Evolutionary conservation across 2,329 filamentous ascomycete genomes (phyloP).

Genomic region (Graphium sp.): DNA sequence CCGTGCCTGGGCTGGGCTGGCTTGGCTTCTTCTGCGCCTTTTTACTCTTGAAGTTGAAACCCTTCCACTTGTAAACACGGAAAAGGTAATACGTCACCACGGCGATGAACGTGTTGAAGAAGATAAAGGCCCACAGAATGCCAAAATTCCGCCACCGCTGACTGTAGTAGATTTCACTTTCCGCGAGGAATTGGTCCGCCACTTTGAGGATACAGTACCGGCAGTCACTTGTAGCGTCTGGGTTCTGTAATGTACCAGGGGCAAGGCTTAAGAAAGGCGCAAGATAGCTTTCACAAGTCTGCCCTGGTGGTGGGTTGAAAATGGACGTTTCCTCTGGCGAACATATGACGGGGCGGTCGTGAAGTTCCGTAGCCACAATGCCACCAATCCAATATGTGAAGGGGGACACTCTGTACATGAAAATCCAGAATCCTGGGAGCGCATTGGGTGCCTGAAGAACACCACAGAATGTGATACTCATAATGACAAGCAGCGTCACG

Average conservation of each 20-base stretch:
- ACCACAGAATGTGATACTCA: slow-evolving; percentile 45
- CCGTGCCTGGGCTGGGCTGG: too few species aligned
- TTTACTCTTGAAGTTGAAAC: slow-evolving; percentile 3
- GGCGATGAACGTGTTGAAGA: slow-evolving; percentile 44
- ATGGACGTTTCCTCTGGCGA: slow-evolving; percentile 37
- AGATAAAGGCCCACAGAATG: slow-evolving; percentile 49
- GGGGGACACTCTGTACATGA: slow-evolving; percentile 55
- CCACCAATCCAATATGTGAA: slow-evolving; percentile 55
- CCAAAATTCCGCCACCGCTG: slow-evolving; percentile 56
- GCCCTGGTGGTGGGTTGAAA: slow-evolving; percentile 45
- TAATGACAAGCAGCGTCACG: slow-evolving; percentile 39
- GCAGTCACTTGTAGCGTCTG: slow-evolving; percentile 36
- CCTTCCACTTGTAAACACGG: slow-evolving; percentile 26
- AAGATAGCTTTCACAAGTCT: slow-evolving; percentile 50
- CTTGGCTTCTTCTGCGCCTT: slow-evolving; percentile 6
- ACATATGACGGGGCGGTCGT: slow-evolving; percentile 34
- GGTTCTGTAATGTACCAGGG: slow-evolving; percentile 46
- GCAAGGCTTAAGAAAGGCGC: slow-evolving; percentile 29
- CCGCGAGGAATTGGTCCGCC: slow-evolving; percentile 43
- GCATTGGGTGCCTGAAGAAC: slow-evolving; percentile 41
- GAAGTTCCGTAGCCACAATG: slow-evolving; percentile 49
- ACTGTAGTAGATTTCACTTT: slow-evolving; percentile 26
- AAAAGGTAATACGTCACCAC: slow-evolving; percentile 46
- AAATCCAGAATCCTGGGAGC: slow-evolving; percentile 59
- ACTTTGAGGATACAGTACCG: slow-evolving; percentile 46